These are phyloP conservation scores for Debaryomyces robertsiae DNA, from an alignment of 1,139 yeast genomes.

Conservation along the genomic window DNA sequence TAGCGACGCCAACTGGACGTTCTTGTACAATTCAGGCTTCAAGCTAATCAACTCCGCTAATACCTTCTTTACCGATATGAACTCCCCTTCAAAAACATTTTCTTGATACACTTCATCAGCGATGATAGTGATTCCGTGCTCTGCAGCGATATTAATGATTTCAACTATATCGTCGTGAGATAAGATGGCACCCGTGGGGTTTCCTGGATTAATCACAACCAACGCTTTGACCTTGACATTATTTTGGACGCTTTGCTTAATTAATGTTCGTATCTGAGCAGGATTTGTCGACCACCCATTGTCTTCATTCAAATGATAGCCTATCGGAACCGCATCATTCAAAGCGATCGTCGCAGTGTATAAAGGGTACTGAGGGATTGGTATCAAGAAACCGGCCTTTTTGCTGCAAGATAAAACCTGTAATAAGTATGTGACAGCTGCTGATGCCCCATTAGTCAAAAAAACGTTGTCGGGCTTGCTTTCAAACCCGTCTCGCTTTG, in stretches of 20 bases:
- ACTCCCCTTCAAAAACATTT: constrained; percentile 72
- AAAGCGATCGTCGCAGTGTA: constrained; percentile 91
- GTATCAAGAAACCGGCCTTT: constrained; percentile 83
- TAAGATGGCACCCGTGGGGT: constrained; percentile 92
- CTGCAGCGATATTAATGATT: constrained; percentile 77
- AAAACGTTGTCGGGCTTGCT: constrained; percentile 74
- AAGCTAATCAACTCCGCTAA: constrained; percentile 60
- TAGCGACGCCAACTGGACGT: constrained; percentile 87
- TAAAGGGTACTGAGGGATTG: constrained; percentile 96
- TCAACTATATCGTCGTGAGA: constrained; percentile 64
- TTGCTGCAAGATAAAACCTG: constrained; percentile 68
- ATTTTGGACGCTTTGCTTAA: constrained; percentile 51
- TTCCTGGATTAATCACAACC: constrained; percentile 96
- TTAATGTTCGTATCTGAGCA: constrained; percentile 58
- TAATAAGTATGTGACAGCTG: constrained; percentile 79
- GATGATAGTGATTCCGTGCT: constrained; percentile 78
- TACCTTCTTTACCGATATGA: constrained; percentile 68
- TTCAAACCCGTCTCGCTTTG: constrained; percentile 53
- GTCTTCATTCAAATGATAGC: constrained; percentile 83
- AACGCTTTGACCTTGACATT: constrained; percentile 74
- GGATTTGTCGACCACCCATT: constrained; percentile 85
- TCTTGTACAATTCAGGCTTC: constrained; percentile 56
- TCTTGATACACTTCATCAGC: constrained; percentile 99
- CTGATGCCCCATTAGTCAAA: constrained; percentile 91
- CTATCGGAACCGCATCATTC: constrained; percentile 77